These are phyloP conservation scores for Fagus crenata DNA, from an alignment of 306 rosid genomes.

Conservation along the genomic window DNA sequence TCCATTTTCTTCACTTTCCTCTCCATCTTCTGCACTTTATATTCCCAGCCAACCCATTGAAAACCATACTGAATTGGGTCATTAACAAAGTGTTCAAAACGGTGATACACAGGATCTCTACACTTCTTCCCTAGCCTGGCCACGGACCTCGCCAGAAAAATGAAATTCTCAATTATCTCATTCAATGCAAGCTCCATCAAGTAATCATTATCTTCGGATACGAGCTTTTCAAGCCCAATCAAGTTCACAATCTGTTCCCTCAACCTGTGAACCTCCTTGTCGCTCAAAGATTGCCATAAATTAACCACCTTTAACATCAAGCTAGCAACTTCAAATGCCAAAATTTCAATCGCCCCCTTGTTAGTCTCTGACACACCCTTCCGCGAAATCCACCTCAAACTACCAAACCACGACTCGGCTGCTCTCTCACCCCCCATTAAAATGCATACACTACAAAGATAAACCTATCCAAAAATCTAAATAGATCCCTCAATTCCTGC, in stretches of 20 bases:
- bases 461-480: slow-evolving; percentile 23
- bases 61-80: slow-evolving; percentile 50
- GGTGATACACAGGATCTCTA: slow-evolving; percentile 55
- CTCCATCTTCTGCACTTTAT: slow-evolving; percentile 81
- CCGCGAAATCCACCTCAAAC: slow-evolving; percentile 43
- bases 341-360: slow-evolving; percentile 58
- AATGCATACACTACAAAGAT: slow-evolving; percentile 18
- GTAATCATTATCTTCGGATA: slow-evolving; percentile 56
- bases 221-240: slow-evolving; percentile 56
- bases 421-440: slow-evolving; percentile 46
- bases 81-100: slow-evolving; percentile 47
- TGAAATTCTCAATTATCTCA: slow-evolving; percentile 60
- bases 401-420: slow-evolving; percentile 44
- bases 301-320: slow-evolving; percentile 71
- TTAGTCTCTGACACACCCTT: slow-evolving; percentile 41
- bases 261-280: slow-evolving; percentile 41
- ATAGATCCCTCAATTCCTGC: slow-evolving; percentile 37
- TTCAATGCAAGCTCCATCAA: slow-evolving; percentile 65
- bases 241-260: slow-evolving; percentile 55
- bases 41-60: slow-evolving; percentile 70
- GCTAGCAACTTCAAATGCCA: slow-evolving; percentile 68
- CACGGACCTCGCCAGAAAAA: slow-evolving; percentile 53
- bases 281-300: slow-evolving; percentile 71
- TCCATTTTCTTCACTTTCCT: slow-evolving; percentile 86
- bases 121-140: slow-evolving; percentile 69